Percentiles rank a stretch among this genome's conserved stretches.
Evolutionary conservation across 1,284 basidiomycete genomes (phyloP).

Genomic region (Pseudozyma sp.): DNA sequence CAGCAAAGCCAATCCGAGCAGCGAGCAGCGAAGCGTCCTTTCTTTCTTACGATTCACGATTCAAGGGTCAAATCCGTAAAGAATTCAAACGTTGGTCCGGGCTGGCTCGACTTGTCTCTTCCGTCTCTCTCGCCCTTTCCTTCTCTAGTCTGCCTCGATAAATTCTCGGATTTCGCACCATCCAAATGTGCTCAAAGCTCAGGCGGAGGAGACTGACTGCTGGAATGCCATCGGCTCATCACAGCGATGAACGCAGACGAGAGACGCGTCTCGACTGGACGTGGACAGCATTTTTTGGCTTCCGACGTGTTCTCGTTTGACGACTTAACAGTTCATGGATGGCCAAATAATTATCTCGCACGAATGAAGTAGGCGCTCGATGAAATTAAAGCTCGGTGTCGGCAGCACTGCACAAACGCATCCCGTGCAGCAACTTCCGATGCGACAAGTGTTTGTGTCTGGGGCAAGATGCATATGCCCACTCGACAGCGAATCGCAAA

Average conservation of each 20-base stretch:
- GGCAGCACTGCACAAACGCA: no score
- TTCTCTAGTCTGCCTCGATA: not conserved
- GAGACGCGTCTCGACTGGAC: conserved; percentile 10
- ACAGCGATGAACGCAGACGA: not conserved
- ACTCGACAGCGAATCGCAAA: no score
- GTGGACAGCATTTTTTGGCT: conserved; percentile 4
- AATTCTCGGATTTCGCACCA: conserved; percentile 14
- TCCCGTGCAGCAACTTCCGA: no score
- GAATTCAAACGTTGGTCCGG: conserved; percentile 1
- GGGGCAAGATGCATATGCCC: no score
- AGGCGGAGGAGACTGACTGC: not conserved
- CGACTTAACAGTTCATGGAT: not conserved
- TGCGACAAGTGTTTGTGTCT: no score
- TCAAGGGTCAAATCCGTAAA: not conserved
- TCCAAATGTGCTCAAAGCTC: not conserved
- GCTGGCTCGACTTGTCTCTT: not conserved
- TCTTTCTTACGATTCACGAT: no score
- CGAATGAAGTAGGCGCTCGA: not conserved
- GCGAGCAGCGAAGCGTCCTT: no score
- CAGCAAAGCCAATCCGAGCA: no score
- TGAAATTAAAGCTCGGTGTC: no score
- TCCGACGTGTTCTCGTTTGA: no score
- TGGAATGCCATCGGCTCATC: not conserved
- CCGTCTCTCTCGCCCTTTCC: no score
- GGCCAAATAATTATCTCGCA: not conserved